Evolutionary conservation across 805 yeast species (phyloP).

Genomic region (Candida quercuum): DNA sequence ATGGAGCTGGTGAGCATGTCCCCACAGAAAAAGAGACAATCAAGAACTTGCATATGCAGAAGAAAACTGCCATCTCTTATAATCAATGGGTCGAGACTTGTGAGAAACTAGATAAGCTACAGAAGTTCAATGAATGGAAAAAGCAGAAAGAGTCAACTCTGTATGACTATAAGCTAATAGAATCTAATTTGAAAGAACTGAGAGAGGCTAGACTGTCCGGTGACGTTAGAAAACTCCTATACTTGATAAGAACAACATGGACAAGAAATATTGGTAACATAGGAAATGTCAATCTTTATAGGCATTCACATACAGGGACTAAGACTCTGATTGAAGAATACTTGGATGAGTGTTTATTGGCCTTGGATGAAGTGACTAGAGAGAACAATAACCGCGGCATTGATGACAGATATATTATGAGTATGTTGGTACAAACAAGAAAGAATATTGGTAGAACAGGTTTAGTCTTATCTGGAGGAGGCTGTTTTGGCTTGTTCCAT

Average conservation of each 20-base stretch:
- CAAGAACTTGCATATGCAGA: slow-evolving; percentile 35
- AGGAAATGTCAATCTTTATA: slow-evolving; percentile 73
- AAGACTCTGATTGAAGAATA: slow-evolving; percentile 80
- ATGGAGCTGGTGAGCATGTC: slow-evolving; percentile 4
- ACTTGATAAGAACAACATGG: slow-evolving; percentile 80
- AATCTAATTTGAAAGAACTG: slow-evolving; percentile 48
- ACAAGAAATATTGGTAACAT: slow-evolving; percentile 80
- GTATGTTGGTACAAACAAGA: slow-evolving; percentile 80
- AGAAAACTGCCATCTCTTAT: slow-evolving; percentile 45
- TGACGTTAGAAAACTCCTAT: slow-evolving; percentile 59
- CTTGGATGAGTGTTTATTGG: slow-evolving; percentile 66
- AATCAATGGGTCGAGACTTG: slow-evolving; percentile 67
- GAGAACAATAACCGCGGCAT: slow-evolving; percentile 26
- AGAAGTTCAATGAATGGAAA: slow-evolving; percentile 74
- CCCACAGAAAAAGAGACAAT: slow-evolving; percentile 30
- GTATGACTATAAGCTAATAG: slow-evolving; percentile 68
- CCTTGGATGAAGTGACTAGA: slow-evolving; percentile 25
- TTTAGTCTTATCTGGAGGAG: slow-evolving; percentile 91
- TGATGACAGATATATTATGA: slow-evolving; percentile 66
- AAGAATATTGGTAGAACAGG: slow-evolving; percentile 94
- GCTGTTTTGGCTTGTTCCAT: slow-evolving; percentile 88
- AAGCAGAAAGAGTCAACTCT: slow-evolving; percentile 49
- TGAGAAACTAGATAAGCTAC: slow-evolving; percentile 54
- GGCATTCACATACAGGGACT: slow-evolving; percentile 81
- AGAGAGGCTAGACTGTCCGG: slow-evolving; percentile 48